phyloP scores from a whole-genome alignment of 805 yeast genomes.

The Kazachstania kunashirensis region DNA sequence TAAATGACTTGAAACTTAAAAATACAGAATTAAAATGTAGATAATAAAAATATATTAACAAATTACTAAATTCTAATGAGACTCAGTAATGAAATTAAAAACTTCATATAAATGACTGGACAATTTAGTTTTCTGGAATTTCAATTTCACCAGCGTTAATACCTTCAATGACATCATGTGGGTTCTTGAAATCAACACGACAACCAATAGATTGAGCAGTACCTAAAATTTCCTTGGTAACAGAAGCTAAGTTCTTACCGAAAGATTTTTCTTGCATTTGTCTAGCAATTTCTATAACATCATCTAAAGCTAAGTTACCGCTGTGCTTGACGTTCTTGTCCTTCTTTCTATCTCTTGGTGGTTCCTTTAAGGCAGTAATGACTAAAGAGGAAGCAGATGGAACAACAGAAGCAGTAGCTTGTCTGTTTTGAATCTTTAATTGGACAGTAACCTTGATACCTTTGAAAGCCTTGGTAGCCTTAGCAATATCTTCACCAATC shows the following conservation, averaged over 20 bases:
- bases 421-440: conserved; percentile 99
- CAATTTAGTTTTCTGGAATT: conserved; percentile 32
- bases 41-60: conserved; percentile 5
- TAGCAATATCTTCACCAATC: conserved; percentile 99
- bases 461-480: conserved; percentile 98
- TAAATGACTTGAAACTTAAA: conserved; percentile 4
- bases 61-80: neutral
- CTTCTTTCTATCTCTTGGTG: conserved; percentile 99
- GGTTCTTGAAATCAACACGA: conserved; percentile 98
- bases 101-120: conserved; percentile 7
- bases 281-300: conserved; percentile 94
- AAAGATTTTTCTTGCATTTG: conserved; percentile 95
- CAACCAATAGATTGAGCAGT: conserved; percentile 99
- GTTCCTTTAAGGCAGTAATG: conserved; percentile 98
- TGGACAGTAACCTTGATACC: conserved; percentile 99
- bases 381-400: conserved; percentile 99
- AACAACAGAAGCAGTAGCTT: conserved; percentile 96
- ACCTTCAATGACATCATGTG: conserved; percentile 97
- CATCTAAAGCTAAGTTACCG: conserved; percentile 97
- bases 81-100: neutral
- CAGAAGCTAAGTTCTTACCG: conserved; percentile 95
- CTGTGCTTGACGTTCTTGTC: conserved; percentile 99
- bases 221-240: conserved; percentile 97
- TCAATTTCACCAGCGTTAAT: conserved; percentile 98
- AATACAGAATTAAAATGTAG: conserved; percentile 5